Conservation (phyloP, 352 stramenopile genomes). For the Phytophthora vignae region DNA sequence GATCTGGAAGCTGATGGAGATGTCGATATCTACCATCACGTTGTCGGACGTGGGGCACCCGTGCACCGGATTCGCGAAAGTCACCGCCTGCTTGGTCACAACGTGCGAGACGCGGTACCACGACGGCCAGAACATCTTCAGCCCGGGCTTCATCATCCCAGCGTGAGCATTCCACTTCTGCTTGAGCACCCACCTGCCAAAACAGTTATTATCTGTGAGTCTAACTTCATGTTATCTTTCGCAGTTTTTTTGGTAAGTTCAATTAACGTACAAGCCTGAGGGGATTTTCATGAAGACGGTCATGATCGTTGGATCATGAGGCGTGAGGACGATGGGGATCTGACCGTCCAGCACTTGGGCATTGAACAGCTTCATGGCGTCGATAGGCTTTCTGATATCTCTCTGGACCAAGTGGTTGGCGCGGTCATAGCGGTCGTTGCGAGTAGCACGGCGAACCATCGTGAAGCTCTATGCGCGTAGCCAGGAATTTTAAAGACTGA, state of each 20-base stretch:
- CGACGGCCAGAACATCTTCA: constrained; percentile 65
- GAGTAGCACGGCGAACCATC: not conserved
- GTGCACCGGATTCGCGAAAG: constrained; percentile 70
- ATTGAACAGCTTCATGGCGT: constrained; percentile 50
- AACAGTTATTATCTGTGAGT: not conserved
- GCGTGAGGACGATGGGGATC: constrained; percentile 42
- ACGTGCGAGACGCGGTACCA: constrained; percentile 87
- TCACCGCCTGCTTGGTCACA: constrained; percentile 82
- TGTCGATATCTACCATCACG: constrained; percentile 86
- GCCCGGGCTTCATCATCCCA: constrained; percentile 70
- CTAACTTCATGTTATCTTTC: not conserved
- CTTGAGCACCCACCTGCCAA: constrained; percentile 22
- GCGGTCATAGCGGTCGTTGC: constrained; percentile 25
- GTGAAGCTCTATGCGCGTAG: not conserved
- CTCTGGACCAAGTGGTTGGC: constrained; percentile 43
- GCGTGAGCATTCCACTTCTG: constrained; percentile 74
- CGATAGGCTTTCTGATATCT: constrained; percentile 40
- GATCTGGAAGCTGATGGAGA: constrained; percentile 87
- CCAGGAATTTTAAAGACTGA: not conserved
- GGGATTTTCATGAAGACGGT: constrained; percentile 42
- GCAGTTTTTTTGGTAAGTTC: not conserved
- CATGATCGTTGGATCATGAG: constrained; percentile 33
- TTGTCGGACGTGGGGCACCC: constrained; percentile 81
- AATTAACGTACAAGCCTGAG: constrained; percentile 28
- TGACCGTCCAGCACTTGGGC: constrained; percentile 34